Evolutionary conservation across 2,329 filamentous ascomycete genomes (phyloP).

Genomic region (Ophiosphaerella korrae): DNA sequence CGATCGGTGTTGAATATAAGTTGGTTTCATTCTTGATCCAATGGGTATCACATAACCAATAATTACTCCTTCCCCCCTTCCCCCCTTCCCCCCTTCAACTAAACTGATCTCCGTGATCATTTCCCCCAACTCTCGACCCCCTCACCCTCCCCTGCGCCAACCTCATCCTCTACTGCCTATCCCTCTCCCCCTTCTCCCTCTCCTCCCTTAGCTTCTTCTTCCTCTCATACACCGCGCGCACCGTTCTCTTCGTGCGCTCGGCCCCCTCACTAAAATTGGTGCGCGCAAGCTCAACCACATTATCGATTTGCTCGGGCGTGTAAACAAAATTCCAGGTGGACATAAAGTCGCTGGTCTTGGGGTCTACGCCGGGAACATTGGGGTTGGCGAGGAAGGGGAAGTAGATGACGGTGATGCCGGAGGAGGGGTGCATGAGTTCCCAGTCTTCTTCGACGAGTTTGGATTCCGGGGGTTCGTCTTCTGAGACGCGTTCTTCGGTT

Average conservation of each 20-base stretch:
- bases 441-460: conserved; percentile 66
- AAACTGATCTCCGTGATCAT: conserved; percentile 66
- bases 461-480: conserved; percentile 58
- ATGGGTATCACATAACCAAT: conserved; percentile 13
- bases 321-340: conserved; percentile 99
- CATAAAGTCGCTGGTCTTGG: conserved; percentile 81
- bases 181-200: conserved; percentile 50
- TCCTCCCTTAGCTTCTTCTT: conserved; percentile 74
- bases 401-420: conserved; percentile 88
- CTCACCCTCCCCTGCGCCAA: conserved; percentile 55
- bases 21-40: conserved; percentile 13
- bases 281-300: conserved; percentile 77
- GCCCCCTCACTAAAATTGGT: conserved; percentile 87
- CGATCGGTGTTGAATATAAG: background rate
- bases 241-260: conserved; percentile 75
- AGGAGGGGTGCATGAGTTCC: conserved; percentile 73
- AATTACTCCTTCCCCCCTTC: background rate
- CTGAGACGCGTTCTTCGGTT: conserved; percentile 70
- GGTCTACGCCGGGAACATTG: conserved; percentile 80
- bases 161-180: conserved; percentile 44
- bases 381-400: conserved; percentile 86
- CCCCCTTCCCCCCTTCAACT: conserved; percentile 49
- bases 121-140: conserved; percentile 62
- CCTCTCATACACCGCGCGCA: conserved; percentile 89
- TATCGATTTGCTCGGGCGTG: conserved; percentile 85